Conservation (phyloP, 768 basidiomycete species). For the Phanerochaete carnosa region DNA sequence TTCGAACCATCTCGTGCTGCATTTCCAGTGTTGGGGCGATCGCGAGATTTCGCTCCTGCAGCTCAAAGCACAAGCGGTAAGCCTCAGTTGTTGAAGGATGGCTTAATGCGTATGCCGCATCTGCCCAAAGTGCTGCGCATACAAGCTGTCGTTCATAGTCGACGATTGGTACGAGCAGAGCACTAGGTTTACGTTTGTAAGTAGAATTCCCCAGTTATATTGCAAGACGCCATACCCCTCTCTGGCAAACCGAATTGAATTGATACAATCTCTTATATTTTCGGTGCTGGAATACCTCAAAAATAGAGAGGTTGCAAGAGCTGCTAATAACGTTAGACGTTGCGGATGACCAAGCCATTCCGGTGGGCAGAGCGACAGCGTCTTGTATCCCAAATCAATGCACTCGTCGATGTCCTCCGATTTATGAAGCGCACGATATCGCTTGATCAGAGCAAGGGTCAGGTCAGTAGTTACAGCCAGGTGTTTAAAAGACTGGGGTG, state of each 20-base stretch:
- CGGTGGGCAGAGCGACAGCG: neutral
- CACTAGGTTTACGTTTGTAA: too few species aligned
- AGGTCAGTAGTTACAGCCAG: too few species aligned
- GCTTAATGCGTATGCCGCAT: neutral
- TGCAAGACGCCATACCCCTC: too few species aligned
- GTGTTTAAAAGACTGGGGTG: too few species aligned
- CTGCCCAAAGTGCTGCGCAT: neutral
- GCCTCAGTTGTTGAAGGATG: neutral
- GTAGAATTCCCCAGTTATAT: too few species aligned
- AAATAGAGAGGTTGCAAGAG: neutral
- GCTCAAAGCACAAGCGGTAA: neutral
- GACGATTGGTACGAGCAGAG: too few species aligned
- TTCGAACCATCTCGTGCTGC: neutral
- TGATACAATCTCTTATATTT: neutral
- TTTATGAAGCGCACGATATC: too few species aligned
- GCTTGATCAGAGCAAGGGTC: too few species aligned
- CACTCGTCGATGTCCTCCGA: neutral
- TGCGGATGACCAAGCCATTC: neutral
- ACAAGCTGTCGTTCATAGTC: neutral
- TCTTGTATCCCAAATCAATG: neutral
- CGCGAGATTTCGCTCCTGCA: neutral
- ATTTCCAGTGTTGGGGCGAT: neutral
- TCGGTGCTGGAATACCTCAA: neutral
- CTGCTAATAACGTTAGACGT: neutral
- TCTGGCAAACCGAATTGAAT: neutral